phyloP scores from a whole-genome alignment of 345 rosid species.

The Luvunga scandens region DNA sequence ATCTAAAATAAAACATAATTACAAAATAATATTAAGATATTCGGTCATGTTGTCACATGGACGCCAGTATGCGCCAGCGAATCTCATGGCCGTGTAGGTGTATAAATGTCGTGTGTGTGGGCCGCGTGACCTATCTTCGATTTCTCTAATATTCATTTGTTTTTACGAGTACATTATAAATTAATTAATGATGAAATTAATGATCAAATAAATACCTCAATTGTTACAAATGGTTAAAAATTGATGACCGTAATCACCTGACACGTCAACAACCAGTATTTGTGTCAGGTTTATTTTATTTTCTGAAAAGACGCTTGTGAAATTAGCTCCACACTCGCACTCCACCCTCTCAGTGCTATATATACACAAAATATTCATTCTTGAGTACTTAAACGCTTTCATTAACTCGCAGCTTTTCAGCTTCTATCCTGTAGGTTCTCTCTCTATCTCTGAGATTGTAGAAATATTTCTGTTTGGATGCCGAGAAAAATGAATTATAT shows the following conservation, averaged over 20 bases:
- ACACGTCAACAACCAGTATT: no score
- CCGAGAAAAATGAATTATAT: not conserved
- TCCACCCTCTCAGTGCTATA: no score
- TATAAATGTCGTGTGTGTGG: not conserved
- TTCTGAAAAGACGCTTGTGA: no score
- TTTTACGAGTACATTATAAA: no score
- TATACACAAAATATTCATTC: not conserved
- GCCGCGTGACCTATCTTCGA: slow-evolving; percentile 14
- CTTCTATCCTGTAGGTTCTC: not conserved
- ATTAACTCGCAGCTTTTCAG: not conserved
- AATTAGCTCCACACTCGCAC: no score
- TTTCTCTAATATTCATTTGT: slow-evolving; percentile 1
- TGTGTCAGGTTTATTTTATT: no score
- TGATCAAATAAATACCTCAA: no score
- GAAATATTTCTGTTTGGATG: not conserved
- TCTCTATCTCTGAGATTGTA: not conserved
- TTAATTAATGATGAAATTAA: no score
- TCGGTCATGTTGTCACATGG: slow-evolving; percentile 1
- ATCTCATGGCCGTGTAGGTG: not conserved
- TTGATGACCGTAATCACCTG: no score
- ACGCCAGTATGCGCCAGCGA: slow-evolving; percentile 12
- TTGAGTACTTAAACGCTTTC: not conserved
- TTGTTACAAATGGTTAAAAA: no score
- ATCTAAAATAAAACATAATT: not conserved
- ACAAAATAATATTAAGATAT: not conserved